Percentiles rank a stretch among this genome's conserved stretches.
Conservation (phyloP, 495 filamentous ascomycete genomes). For the Penicillium maclennaniae region DNA sequence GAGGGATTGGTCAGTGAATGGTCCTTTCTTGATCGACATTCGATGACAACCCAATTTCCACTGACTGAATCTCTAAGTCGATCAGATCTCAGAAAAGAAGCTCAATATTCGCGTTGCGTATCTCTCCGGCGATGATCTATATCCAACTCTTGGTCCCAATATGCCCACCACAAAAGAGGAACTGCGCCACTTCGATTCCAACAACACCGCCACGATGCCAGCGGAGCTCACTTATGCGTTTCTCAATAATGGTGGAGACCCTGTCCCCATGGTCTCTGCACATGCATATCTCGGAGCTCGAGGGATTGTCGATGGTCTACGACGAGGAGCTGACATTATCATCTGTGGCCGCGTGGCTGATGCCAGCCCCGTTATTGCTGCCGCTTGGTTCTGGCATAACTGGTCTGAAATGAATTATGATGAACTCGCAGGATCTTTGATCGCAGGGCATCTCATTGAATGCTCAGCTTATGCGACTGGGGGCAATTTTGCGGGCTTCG, state of each 20-base stretch:
- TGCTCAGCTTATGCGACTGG: conserved; percentile 51
- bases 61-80: no score
- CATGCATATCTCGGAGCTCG: conserved; percentile 41
- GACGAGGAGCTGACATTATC: conserved; percentile 49
- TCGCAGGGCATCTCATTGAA: conserved; percentile 52
- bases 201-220: no score
- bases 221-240: conserved; percentile 20
- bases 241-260: conserved; percentile 5
- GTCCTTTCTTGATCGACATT: no score
- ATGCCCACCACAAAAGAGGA: conserved; percentile 24
- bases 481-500: conserved; percentile 52
- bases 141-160: conserved; percentile 23
- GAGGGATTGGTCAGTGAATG: conserved; percentile 28
- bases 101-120: conserved; percentile 42
- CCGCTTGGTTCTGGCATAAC: conserved; percentile 44
- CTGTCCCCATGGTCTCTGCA: conserved; percentile 25
- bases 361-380: conserved; percentile 46
- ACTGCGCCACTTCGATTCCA: conserved; percentile 35
- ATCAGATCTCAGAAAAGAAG: no score
- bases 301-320: conserved; percentile 42
- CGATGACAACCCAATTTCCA: no score
- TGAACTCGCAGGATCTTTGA: conserved; percentile 39
- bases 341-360: conserved; percentile 52
- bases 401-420: conserved; percentile 40
- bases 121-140: conserved; percentile 45